Percentiles rank a stretch among this genome's conserved stretches.
phyloP scores from a whole-genome alignment of 179 eudicot species.

The Gypsophila paniculata region DNA sequence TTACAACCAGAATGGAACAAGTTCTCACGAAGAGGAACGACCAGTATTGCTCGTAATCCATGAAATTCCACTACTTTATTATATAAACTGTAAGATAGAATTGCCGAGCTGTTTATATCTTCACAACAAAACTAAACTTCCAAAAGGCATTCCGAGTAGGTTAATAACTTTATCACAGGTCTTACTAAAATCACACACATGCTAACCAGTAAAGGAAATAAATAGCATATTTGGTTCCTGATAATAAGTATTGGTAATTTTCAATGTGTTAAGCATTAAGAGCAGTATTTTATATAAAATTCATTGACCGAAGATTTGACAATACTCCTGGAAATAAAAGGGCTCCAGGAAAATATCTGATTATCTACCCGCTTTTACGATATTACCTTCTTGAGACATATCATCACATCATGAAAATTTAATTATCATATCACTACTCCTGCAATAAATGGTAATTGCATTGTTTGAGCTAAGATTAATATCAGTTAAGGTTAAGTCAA shows the following conservation, averaged over 20 bases:
- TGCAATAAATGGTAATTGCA: not conserved
- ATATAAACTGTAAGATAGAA: not conserved
- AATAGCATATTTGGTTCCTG: not conserved
- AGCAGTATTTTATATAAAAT: not conserved
- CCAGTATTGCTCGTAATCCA: not conserved
- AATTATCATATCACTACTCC: not conserved
- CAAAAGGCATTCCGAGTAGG: not conserved
- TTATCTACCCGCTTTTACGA: not conserved
- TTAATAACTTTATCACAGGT: not conserved
- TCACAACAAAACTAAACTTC: too few relatives aligned
- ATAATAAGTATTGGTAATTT: not conserved
- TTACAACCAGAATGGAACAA: not conserved
- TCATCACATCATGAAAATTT: not conserved
- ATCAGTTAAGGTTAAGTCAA: too few relatives aligned
- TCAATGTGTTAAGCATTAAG: not conserved
- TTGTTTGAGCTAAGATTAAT: not conserved
- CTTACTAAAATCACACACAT: not conserved
- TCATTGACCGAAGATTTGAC: not conserved
- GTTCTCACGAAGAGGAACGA: not conserved
- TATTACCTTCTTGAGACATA: not conserved
- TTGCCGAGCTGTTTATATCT: too few relatives aligned
- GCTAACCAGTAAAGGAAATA: slow-evolving; percentile 5
- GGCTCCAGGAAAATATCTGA: not conserved
- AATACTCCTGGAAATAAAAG: not conserved
- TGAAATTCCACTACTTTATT: not conserved